Conservation (phyloP, 805 yeast genomes). For the Cyberlindnera mississippiensis region DNA sequence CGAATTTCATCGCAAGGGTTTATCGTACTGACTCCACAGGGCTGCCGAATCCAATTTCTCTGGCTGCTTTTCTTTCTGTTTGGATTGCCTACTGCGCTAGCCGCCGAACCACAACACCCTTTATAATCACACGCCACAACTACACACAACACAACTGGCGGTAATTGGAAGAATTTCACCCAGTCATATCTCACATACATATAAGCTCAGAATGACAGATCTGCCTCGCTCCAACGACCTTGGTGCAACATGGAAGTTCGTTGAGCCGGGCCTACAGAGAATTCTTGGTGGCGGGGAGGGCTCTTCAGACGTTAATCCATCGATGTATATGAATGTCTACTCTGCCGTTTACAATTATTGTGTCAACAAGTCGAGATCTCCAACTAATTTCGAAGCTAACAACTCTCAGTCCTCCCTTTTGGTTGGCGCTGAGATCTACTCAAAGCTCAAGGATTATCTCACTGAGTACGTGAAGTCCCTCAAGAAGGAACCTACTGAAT, state of each 20-base stretch:
- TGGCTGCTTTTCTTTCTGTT: too few species aligned
- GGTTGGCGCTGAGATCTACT: constrained; percentile 88
- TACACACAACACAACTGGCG: too few species aligned
- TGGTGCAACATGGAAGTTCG: constrained; percentile 70
- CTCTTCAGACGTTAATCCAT: constrained; percentile 49
- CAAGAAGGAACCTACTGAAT: constrained; percentile 51
- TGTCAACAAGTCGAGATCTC: constrained; percentile 66
- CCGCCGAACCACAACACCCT: too few species aligned
- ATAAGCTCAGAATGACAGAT: constrained; percentile 21
- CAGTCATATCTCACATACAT: too few species aligned
- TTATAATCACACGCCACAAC: too few species aligned
- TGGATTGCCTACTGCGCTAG: too few species aligned
- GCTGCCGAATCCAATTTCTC: too few species aligned
- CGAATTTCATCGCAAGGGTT: too few species aligned
- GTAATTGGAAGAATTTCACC: too few species aligned
- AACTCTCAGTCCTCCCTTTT: constrained; percentile 40
- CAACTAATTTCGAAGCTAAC: constrained; percentile 29
- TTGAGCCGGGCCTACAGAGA: constrained; percentile 70
- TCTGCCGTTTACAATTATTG: constrained; percentile 93
- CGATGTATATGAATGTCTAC: constrained; percentile 84
- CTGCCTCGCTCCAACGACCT: constrained; percentile 58
- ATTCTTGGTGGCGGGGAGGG: constrained; percentile 65
- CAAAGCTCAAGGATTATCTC: constrained; percentile 64
- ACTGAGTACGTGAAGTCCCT: constrained; percentile 51
- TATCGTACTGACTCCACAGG: too few species aligned